Evolutionary conservation across 495 filamentous ascomycete species (phyloP).

Genomic region (Hyaloscypha finlandica): DNA sequence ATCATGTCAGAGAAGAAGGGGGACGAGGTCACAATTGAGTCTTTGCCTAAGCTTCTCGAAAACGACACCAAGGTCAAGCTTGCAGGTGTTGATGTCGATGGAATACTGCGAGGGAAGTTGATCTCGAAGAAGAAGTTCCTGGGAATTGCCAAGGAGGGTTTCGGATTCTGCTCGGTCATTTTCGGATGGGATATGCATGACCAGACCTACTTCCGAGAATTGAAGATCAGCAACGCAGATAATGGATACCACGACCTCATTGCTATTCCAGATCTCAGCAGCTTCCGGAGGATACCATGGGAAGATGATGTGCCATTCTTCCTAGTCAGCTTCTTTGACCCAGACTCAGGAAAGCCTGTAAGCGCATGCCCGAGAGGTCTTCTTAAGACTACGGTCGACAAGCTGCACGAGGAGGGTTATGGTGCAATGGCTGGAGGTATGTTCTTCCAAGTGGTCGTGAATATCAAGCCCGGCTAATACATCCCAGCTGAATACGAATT

Average conservation of each 20-base stretch:
- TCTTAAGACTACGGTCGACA: constrained; percentile 67
- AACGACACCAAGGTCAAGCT: constrained; percentile 88
- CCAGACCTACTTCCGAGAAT: constrained; percentile 78
- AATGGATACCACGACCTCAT: constrained; percentile 93
- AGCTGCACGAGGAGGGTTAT: constrained; percentile 62
- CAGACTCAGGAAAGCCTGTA: constrained; percentile 66
- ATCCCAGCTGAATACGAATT: constrained; percentile 93
- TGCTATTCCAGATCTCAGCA: constrained; percentile 77
- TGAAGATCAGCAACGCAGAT: constrained; percentile 85
- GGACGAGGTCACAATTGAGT: constrained; percentile 55
- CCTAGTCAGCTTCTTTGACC: constrained; percentile 82
- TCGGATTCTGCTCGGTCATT: constrained; percentile 95
- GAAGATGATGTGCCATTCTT: constrained; percentile 93
- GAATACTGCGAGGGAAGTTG: constrained; percentile 87
- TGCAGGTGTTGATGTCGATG: constrained; percentile 90
- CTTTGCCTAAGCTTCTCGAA: constrained; percentile 64
- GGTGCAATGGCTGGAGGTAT: constrained; percentile 93
- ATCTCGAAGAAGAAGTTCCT: constrained; percentile 97
- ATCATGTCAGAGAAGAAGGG: constrained; percentile 26
- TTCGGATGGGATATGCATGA: constrained; percentile 99
- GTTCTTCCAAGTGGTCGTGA: constrained; percentile 22
- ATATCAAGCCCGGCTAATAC: constrained; percentile 12
- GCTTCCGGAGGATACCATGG: constrained; percentile 92
- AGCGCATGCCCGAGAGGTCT: constrained; percentile 83
- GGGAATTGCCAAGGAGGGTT: constrained; percentile 77